phyloP scores from a whole-genome alignment of 1,139 yeast species.

The Sugiyamaella xylanicola region DNA sequence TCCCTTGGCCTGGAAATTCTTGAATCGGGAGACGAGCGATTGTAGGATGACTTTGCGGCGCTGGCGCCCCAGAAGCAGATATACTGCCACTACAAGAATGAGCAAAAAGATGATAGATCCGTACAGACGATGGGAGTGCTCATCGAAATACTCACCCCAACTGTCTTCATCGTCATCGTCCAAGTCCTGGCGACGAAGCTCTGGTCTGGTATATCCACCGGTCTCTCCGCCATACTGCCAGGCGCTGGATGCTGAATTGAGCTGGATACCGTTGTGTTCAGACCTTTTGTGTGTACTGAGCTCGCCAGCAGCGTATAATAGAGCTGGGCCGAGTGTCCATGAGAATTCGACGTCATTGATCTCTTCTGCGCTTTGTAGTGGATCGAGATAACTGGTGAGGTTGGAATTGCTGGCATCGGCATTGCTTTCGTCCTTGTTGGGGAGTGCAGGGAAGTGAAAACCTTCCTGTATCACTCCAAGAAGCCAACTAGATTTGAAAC shows the following conservation, averaged over 20 bases:
- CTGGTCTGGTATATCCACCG: conserved; percentile 24
- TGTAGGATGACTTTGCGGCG: conserved; percentile 40
- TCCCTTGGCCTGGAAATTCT: conserved; percentile 21
- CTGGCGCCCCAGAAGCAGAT: conserved; percentile 53
- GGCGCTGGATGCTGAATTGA: conserved; percentile 50
- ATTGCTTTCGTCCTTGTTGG: conserved; percentile 17
- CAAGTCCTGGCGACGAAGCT: conserved; percentile 21
- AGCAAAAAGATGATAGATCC: conserved; percentile 55
- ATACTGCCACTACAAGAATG: conserved; percentile 48
- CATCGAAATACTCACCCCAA: conserved; percentile 42
- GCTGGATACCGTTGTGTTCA: conserved; percentile 49
- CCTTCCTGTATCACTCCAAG: conserved; percentile 72
- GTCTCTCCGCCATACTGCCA: conserved; percentile 38
- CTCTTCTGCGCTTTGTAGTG: conserved; percentile 63
- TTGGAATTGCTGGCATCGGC: conserved; percentile 19
- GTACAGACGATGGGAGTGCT: conserved; percentile 55
- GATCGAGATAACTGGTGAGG: conserved; percentile 41
- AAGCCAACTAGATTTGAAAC: conserved; percentile 75
- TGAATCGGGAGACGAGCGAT: conserved; percentile 31
- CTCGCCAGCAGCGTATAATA: conserved; percentile 58
- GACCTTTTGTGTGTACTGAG: conserved; percentile 51
- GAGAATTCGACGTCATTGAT: conserved; percentile 68
- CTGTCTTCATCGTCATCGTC: conserved; percentile 35
- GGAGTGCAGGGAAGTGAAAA: conserved; percentile 58
- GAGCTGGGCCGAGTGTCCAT: conserved; percentile 84